A percentile compares a stretch with the other conserved stretches of the same genome.
Evolutionary conservation across 352 stramenopile species (phyloP).

Genomic region (Pythium aquatile): DNA sequence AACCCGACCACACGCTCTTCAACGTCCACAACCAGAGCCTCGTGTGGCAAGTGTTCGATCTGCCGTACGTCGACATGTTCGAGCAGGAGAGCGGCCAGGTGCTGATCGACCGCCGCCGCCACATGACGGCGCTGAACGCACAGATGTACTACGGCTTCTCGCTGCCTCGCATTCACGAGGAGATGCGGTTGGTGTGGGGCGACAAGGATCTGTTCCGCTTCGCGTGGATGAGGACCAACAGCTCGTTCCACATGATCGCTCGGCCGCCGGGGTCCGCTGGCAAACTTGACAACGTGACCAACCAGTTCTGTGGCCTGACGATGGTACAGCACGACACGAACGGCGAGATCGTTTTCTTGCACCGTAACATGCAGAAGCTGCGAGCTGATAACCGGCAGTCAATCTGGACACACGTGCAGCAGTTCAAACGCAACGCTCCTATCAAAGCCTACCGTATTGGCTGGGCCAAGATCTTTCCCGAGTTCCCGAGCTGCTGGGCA

Average conservation of each 20-base stretch:
- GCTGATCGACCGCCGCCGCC: slow-evolving; percentile 49
- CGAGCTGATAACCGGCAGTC: neutral
- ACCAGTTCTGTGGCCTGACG: neutral
- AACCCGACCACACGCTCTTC: slow-evolving; percentile 66
- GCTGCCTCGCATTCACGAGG: slow-evolving; percentile 35
- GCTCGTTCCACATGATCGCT: slow-evolving; percentile 32
- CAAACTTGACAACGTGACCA: neutral
- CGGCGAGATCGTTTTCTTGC: slow-evolving; percentile 24
- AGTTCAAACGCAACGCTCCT: neutral
- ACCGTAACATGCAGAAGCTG: slow-evolving; percentile 22
- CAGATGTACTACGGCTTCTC: slow-evolving; percentile 67
- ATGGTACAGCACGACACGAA: neutral
- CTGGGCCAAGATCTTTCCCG: neutral
- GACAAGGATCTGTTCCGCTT: slow-evolving; percentile 75
- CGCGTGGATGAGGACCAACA: slow-evolving; percentile 35
- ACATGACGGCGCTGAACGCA: slow-evolving; percentile 50
- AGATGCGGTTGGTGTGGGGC: too few relatives aligned
- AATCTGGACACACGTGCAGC: neutral
- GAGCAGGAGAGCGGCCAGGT: too few relatives aligned
- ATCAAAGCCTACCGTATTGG: neutral
- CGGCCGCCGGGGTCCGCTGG: slow-evolving; percentile 18
- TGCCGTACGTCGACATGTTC: slow-evolving; percentile 61
- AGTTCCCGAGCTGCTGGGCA: neutral
- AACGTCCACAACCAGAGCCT: slow-evolving; percentile 70
- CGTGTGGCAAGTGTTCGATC: slow-evolving; percentile 70